These are phyloP conservation scores for Ceriops decandra DNA, from an alignment of 345 rosid genomes.

Conservation along the genomic window DNA sequence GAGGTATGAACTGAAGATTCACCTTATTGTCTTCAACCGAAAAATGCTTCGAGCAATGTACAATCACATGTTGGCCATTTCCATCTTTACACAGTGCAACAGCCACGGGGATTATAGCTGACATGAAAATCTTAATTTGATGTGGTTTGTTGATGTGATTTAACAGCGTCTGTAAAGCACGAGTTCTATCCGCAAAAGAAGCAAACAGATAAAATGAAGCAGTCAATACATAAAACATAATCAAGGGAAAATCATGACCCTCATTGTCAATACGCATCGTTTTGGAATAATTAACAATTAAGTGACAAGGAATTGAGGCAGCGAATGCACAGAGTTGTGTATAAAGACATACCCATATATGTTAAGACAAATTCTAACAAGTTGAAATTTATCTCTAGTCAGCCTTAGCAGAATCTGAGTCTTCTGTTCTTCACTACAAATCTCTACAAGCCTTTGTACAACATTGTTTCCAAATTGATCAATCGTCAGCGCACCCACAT, in stretches of 20 bases:
- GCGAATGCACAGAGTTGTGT: background rate
- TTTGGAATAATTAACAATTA: background rate
- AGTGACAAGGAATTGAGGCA: background rate
- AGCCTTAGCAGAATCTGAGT: slow-evolving; percentile 33
- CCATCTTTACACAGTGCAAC: slow-evolving; percentile 39
- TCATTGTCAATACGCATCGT: background rate
- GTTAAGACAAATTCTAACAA: slow-evolving; percentile 47
- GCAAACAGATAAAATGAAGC: slow-evolving; percentile 4
- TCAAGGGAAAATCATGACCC: background rate
- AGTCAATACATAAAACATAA: background rate
- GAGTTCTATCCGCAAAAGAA: slow-evolving; percentile 38
- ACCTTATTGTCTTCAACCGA: slow-evolving; percentile 47
- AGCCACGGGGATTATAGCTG: slow-evolving; percentile 30
- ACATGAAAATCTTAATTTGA: slow-evolving; percentile 32
- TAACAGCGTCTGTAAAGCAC: slow-evolving; percentile 49
- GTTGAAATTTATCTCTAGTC: slow-evolving; percentile 25
- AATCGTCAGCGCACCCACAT: slow-evolving; percentile 46
- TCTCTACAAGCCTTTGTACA: slow-evolving; percentile 43
- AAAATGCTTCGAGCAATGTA: slow-evolving; percentile 43
- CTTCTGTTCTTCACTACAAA: slow-evolving; percentile 51
- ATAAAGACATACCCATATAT: slow-evolving; percentile 48
- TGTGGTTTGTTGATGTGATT: slow-evolving; percentile 25
- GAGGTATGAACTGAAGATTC: slow-evolving; percentile 17
- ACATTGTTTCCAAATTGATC: slow-evolving; percentile 57
- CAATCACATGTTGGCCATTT: slow-evolving; percentile 51